Base-by-base conservation (phyloP, 441 rosid species). In the Rhodomyrtus psidioides region DNA sequence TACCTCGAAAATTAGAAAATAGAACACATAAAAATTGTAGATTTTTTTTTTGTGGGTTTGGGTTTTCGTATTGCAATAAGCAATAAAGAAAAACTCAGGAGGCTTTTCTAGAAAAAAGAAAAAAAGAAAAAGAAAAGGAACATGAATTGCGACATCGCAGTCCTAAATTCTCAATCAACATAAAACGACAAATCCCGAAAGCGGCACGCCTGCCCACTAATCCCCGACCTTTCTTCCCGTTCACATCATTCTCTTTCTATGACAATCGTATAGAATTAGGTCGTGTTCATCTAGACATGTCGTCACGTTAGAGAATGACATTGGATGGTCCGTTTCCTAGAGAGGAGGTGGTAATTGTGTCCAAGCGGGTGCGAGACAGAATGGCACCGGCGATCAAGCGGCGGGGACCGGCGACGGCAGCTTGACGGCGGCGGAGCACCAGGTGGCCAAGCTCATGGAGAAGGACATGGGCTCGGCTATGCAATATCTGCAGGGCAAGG, bases 401-500 rank as follows among this genome's bases (percentile, higher is more conserved):
- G 75, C 90, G 24, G 19, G 86, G 5, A 86, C 92, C 59, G 90
- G 88, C 21, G 59, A 82, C 87, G 87, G 87, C 87, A 86, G 87
- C 89, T 51, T 93, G 44, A 86, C 95, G 42, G 93, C 90, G 83
- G 90, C 95, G 86, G 93, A 93, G 88, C 93, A 94, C 81, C 98
- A 97, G 89, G 99, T 97, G 85, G 98, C 96, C 2, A 97, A 93
- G 93, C 91, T 97, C 49, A 95, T 97, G 97, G 98, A 97, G 74
- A 95, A 96, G 87, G 99, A 97, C 84, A 96, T 96, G 99, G 98
- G 98, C 42, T 92, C 98, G 15, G 99, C 99, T 86, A 97, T 97
- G 99, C 98, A 97, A 85, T 97, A 95, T 87, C 90, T 96, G 53
- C 99, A 97, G 88, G 98, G 98, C 55, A 96, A 97, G 87, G 99